Base-by-base conservation (phyloP, 164 flowering plant genomes). In the Berberis thunbergii region DNA sequence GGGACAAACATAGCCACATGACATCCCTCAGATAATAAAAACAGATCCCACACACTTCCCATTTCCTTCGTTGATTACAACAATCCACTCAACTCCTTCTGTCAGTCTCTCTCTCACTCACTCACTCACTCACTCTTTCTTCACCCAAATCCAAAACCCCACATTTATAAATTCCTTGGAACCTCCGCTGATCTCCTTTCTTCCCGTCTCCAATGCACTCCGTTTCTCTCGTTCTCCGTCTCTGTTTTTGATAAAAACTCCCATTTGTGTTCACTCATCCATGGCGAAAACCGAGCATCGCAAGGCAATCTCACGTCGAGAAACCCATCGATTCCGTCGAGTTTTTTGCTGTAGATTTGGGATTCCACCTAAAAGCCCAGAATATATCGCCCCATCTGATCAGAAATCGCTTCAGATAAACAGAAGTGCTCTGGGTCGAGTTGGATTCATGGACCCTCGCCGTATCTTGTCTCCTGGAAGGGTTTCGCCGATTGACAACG, bases 391-490 rank as follows among this genome's bases (percentile, higher is more conserved):
- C 48, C 42, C 41, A 13, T 52, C 13, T 67, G 43, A 42, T 67
- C 80, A 82, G 6, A 75, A 66, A 64, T 85, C 95, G 7, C 88
- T 94, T n/a, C 84, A 74, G 59, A 79, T 71, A 70, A 65, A 72
- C 67, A 73, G 75, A 64, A 72, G 73, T 59, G 70, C 80, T 46
- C 63, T 78, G 9, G 67, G 74, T 45, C 54, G 73, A 1, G 79
- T 77, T 57, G 76, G 81, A 13, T 77, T 79, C 62, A 84, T 86
- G 42, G 87, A 81, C 66, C 84, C 84, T 10, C 84, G 92, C 3
- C 78, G 93, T 68, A 89, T 87, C 72, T 75, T 85, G 64, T 89
- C 96, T 4, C 98, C 98, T 4, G 98, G 96, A 45, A 75, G 98
- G 62, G 98, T 92, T 49, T 89, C 96, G 1, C 98, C 98, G 6